phyloP scores from a whole-genome alignment of 148 eudicot species.

The Silene latifolia region DNA sequence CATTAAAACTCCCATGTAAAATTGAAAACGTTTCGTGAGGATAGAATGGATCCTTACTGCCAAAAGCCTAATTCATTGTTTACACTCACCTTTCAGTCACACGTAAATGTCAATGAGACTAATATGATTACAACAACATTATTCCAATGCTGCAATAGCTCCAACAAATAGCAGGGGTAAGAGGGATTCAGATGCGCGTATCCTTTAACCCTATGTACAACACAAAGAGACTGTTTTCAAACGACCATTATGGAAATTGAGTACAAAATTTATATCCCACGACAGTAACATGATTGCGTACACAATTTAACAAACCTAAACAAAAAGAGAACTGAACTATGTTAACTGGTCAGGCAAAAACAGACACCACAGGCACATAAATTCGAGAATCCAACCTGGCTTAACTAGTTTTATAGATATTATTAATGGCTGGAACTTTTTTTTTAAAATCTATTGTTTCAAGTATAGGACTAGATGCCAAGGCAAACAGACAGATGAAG shows the following conservation, averaged over 20 bases:
- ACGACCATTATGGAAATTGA: no score
- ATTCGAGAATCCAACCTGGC: neutral
- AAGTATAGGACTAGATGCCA: no score
- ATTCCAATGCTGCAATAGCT: neutral
- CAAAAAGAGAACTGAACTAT: neutral
- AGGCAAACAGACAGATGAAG: neutral
- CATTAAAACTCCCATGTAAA: neutral
- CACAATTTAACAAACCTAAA: neutral
- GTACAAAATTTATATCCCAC: no score
- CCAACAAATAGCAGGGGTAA: neutral
- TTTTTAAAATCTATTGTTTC: neutral
- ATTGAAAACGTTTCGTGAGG: neutral
- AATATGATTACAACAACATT: neutral
- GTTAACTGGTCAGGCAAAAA: neutral
- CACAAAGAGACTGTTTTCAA: neutral
- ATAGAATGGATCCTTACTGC: neutral
- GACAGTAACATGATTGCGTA: neutral
- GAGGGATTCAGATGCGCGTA: neutral
- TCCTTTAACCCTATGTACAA: neutral
- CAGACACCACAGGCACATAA: neutral
- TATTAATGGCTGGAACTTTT: neutral
- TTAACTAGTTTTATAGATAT: neutral
- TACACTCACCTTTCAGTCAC: neutral
- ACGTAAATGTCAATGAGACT: neutral
- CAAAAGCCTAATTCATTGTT: no score